These are phyloP conservation scores for Didymella sp. DNA, from an alignment of 2,329 filamentous ascomycete genomes.

Conservation along the genomic window DNA sequence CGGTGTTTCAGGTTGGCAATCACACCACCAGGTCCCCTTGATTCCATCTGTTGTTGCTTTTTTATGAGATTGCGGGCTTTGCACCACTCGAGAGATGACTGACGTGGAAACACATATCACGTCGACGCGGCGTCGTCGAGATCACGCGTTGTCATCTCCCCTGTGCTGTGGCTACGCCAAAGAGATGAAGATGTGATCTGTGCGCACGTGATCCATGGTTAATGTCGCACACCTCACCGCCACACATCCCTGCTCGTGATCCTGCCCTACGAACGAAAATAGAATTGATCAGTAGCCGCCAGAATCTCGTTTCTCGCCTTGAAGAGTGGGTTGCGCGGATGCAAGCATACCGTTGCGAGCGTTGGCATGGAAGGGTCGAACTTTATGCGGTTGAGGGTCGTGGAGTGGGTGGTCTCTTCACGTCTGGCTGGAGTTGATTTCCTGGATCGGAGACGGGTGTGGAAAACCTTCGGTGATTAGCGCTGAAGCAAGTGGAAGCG, in stretches of 20 bases:
- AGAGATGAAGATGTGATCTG: neutral
- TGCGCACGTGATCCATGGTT: slow-evolving; percentile 6
- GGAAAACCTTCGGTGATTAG: slow-evolving; percentile 1
- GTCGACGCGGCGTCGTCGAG: neutral
- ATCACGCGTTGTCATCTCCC: neutral
- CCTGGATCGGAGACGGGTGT: neutral
- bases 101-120: neutral
- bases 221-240: slow-evolving; percentile 12
- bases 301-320: neutral
- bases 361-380: slow-evolving; percentile 1
- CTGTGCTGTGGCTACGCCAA: neutral
- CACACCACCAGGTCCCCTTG: slow-evolving; percentile 4
- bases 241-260: neutral
- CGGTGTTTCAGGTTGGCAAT: slow-evolving; percentile 2
- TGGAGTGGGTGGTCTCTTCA: neutral
- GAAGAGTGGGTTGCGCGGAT: slow-evolving; percentile 1
- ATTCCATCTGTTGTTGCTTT: slow-evolving; percentile 1
- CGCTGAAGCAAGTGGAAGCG: neutral
- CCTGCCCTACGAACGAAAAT: slow-evolving; percentile 7
- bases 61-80: neutral
- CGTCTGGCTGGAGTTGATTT: neutral
- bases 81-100: neutral
- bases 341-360: slow-evolving; percentile 17
- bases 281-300: slow-evolving; percentile 7
- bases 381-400: neutral